Evolutionary conservation across 2,329 filamentous ascomycete species (phyloP).

Genomic region (Onygena corvina): DNA sequence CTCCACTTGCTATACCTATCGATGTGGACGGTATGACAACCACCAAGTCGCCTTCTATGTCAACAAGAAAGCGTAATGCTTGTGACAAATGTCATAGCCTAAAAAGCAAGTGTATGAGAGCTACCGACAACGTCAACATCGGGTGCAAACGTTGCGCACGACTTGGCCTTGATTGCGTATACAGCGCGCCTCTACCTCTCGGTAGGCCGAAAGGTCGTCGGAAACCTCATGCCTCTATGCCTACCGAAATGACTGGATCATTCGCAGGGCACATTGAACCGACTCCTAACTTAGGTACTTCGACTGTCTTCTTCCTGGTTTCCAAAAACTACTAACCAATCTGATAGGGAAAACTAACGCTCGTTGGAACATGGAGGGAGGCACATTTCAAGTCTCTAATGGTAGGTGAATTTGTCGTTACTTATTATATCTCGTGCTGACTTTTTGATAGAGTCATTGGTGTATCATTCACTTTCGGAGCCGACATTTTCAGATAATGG

Average conservation of each 20-base stretch:
- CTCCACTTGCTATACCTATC: too few relatives aligned
- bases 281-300: background rate
- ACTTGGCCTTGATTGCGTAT: background rate
- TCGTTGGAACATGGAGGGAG: too few relatives aligned
- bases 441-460: background rate
- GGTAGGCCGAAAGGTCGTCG: background rate
- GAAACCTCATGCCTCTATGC: background rate
- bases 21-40: background rate
- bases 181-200: background rate
- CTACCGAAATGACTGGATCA: background rate
- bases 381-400: background rate
- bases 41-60: background rate
- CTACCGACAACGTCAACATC: background rate
- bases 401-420: background rate
- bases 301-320: too few relatives aligned
- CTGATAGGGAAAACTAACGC: background rate
- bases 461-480: background rate
- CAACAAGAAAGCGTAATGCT: conserved; percentile 2
- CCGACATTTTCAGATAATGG: background rate
- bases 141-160: conserved; percentile 1
- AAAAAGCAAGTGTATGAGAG: conserved; percentile 1
- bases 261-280: background rate
- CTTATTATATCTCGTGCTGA: background rate
- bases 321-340: background rate
- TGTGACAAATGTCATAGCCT: conserved; percentile 4